A percentile compares a stretch with the other conserved stretches of the same genome.
These are phyloP conservation scores for Lactarius indigo DNA, from an alignment of 768 basidiomycete genomes.

Conservation along the genomic window DNA sequence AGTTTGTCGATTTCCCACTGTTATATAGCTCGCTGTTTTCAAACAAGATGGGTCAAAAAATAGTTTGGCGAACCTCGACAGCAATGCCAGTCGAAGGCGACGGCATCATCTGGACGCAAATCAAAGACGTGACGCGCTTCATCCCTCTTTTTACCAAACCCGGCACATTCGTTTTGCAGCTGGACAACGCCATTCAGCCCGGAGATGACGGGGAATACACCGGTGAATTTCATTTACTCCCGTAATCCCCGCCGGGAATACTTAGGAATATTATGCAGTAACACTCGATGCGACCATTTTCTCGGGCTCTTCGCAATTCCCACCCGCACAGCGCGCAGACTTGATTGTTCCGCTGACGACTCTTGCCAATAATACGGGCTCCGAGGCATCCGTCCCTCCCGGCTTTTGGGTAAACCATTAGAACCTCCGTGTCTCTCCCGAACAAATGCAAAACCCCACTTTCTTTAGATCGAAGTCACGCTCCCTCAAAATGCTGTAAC, in stretches of 20 bases:
- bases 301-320: conserved; percentile 50
- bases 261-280: conserved; percentile 37
- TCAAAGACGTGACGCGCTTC: conserved; percentile 74
- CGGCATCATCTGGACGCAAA: conserved; percentile 75
- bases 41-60: background rate
- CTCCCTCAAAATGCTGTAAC: conserved; percentile 66
- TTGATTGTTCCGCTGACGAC: conserved; percentile 67
- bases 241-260: background rate
- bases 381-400: conserved; percentile 71
- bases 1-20: conserved; percentile 41
- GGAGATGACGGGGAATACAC: conserved; percentile 66
- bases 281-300: conserved; percentile 70
- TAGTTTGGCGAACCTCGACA: conserved; percentile 82
- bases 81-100: no score
- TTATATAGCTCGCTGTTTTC: background rate
- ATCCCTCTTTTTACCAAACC: conserved; percentile 64
- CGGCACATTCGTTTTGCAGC: conserved; percentile 67
- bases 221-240: conserved; percentile 38
- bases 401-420: conserved; percentile 52
- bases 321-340: conserved; percentile 42
- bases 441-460: background rate
- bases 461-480: conserved; percentile 56
- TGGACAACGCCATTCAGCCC: conserved; percentile 62
- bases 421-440: background rate
- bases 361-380: conserved; percentile 53